Percentiles rank a stretch among this genome's conserved stretches.
These are phyloP conservation scores for Colletotrichum destructivum DNA, from an alignment of 2,329 filamentous ascomycete genomes.

Conservation along the genomic window DNA sequence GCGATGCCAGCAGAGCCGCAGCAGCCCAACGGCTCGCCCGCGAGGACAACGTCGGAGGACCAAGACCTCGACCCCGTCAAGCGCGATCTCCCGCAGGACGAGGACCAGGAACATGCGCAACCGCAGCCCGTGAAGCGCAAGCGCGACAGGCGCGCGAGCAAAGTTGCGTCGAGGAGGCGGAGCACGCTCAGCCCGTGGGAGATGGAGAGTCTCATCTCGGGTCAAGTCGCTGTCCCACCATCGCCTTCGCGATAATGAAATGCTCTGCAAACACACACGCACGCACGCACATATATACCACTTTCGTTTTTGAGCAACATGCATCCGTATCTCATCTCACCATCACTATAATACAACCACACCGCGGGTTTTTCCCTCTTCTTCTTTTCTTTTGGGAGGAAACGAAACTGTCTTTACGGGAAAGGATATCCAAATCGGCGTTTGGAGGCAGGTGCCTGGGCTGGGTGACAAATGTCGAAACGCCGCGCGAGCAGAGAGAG, in stretches of 20 bases:
- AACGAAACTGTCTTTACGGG: not conserved
- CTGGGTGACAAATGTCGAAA: not conserved
- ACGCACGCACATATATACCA: not conserved
- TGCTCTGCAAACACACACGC: not conserved
- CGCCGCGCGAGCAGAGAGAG: not conserved
- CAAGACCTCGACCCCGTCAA: conserved; percentile 56
- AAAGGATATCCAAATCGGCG: conserved; percentile 3
- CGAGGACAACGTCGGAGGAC: conserved; percentile 4
- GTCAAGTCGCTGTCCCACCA: conserved; percentile 47
- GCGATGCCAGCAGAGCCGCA: conserved; percentile 23
- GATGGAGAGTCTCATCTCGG: conserved; percentile 74
- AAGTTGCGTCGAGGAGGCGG: conserved; percentile 73
- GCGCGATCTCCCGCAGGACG: conserved; percentile 46
- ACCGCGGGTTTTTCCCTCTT: too few relatives aligned
- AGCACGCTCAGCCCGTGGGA: conserved; percentile 85
- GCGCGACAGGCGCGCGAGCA: conserved; percentile 68
- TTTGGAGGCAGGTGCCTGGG: not conserved
- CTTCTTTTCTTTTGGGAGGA: not conserved
- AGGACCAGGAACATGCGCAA: conserved; percentile 43
- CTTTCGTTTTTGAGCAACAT: conserved; percentile 5
- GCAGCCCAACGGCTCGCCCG: not conserved
- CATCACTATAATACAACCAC: conserved; percentile 4
- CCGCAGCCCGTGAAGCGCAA: conserved; percentile 60
- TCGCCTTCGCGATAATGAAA: conserved; percentile 31
- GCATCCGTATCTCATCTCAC: not conserved